These are phyloP conservation scores for Exophiala alcalophila DNA, from an alignment of 2,329 filamentous ascomycete species.

Conservation along the genomic window DNA sequence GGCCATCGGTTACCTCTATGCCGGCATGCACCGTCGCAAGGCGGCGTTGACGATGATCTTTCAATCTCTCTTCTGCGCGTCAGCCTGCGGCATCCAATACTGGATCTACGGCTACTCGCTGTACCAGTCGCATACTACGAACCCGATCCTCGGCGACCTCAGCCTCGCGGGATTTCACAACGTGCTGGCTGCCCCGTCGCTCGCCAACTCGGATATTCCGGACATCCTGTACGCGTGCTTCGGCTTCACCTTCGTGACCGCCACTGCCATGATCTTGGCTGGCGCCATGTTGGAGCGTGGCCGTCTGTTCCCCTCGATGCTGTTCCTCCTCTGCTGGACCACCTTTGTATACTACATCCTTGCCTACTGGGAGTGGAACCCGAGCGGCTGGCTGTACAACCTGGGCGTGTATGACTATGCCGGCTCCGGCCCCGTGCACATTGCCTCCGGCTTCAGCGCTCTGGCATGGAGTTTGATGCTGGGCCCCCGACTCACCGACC, in stretches of 20 bases:
- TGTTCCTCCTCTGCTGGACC: constrained; percentile 71
- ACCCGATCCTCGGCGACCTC: constrained; percentile 61
- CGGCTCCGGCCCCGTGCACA: constrained; percentile 72
- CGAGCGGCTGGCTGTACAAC: constrained; percentile 66
- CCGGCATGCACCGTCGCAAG: constrained; percentile 61
- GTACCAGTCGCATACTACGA: constrained; percentile 59
- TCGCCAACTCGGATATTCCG: constrained; percentile 55
- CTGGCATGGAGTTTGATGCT: constrained; percentile 72
- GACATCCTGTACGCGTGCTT: constrained; percentile 66
- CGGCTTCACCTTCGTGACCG: constrained; percentile 59
- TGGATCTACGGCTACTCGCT: constrained; percentile 66
- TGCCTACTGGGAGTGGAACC: constrained; percentile 76
- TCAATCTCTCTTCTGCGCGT: constrained; percentile 58
- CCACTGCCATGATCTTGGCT: constrained; percentile 60
- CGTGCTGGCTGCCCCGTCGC: constrained; percentile 54
- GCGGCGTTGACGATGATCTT: constrained; percentile 61
- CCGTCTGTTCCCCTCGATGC: constrained; percentile 60
- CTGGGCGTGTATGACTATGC: constrained; percentile 71
- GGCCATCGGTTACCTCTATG: constrained; percentile 63
- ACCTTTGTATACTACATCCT: constrained; percentile 67
- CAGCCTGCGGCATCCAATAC: constrained; percentile 50
- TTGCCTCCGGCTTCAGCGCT: constrained; percentile 67
- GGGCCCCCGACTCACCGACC: constrained; percentile 60
- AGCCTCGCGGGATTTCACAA: constrained; percentile 60
- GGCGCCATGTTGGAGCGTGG: constrained; percentile 63